These are phyloP conservation scores for Pneumocystis canis DNA, from an alignment of 1,139 yeast genomes.

Conservation along the genomic window DNA sequence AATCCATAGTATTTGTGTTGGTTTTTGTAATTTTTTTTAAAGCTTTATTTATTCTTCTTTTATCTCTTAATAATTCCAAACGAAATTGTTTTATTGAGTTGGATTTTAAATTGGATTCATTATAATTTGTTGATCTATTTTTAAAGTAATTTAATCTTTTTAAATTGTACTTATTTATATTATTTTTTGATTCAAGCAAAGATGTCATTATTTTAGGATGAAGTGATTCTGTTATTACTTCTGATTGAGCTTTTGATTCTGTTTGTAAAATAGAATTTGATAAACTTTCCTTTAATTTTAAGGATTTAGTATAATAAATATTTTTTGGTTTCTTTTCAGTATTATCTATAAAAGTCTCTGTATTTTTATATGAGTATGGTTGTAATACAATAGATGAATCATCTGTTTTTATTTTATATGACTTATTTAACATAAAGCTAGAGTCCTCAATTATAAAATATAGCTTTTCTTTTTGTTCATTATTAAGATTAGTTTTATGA, in stretches of 20 bases:
- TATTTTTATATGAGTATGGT: not conserved
- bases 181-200: not conserved
- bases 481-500: conserved; percentile 31
- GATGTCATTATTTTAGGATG: not conserved
- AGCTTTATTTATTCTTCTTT: not conserved
- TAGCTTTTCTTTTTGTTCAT: conserved; percentile 17
- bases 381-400: not conserved
- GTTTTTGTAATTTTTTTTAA: not conserved
- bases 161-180: not conserved
- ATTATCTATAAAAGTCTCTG: not conserved
- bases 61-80: not conserved
- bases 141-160: not conserved
- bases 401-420: not conserved
- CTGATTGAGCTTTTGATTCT: not conserved
- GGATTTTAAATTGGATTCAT: not conserved
- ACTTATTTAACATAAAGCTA: conserved; percentile 4
- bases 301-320: not conserved
- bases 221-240: not conserved
- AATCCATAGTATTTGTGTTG: conserved; percentile 1
- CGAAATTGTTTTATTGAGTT: conserved; percentile 1
- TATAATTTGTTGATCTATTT: not conserved
- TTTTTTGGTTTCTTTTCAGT: not conserved
- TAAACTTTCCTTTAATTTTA: not conserved
- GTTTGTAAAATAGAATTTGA: not conserved
- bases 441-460: conserved; percentile 14